Conservation (phyloP, 805 yeast genomes). For the Jamesozyma gamospora region DNA sequence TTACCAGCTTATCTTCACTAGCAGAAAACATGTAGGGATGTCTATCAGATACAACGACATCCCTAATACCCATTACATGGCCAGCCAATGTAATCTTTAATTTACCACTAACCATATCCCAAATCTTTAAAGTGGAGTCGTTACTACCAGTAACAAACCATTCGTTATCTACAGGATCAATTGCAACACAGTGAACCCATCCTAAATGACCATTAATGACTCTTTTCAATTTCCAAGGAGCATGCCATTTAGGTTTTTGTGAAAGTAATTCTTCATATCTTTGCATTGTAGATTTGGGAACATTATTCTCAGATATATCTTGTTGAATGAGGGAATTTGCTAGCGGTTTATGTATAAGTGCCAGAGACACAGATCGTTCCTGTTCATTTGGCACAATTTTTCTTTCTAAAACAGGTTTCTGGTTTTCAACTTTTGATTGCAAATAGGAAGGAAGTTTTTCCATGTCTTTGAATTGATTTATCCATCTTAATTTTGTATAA, state of each 20-base stretch:
- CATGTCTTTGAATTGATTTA: slow-evolving; percentile 23
- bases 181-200: slow-evolving; percentile 74
- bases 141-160: slow-evolving; percentile 91
- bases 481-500: slow-evolving; percentile 23
- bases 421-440: slow-evolving; percentile 18
- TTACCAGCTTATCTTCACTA: slow-evolving; percentile 84
- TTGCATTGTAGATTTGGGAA: slow-evolving; percentile 14
- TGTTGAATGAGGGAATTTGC: too few species aligned
- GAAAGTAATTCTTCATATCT: slow-evolving; percentile 13
- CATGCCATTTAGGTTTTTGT: slow-evolving; percentile 36
- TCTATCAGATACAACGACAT: slow-evolving; percentile 57
- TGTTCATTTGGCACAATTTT: neutral
- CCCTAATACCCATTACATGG: slow-evolving; percentile 82
- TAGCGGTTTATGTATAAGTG: neutral
- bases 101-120: slow-evolving; percentile 73
- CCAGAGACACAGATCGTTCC: neutral
- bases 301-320: neutral
- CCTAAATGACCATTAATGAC: slow-evolving; percentile 88
- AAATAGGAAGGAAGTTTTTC: slow-evolving; percentile 24
- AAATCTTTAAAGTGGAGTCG: slow-evolving; percentile 79
- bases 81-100: slow-evolving; percentile 76
- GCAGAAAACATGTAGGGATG: slow-evolving; percentile 87
- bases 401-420: slow-evolving; percentile 1
- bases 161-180: slow-evolving; percentile 71
- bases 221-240: slow-evolving; percentile 61